These are phyloP conservation scores for Boletus semigastroideus DNA, from an alignment of 1,284 basidiomycete species.

Conservation along the genomic window DNA sequence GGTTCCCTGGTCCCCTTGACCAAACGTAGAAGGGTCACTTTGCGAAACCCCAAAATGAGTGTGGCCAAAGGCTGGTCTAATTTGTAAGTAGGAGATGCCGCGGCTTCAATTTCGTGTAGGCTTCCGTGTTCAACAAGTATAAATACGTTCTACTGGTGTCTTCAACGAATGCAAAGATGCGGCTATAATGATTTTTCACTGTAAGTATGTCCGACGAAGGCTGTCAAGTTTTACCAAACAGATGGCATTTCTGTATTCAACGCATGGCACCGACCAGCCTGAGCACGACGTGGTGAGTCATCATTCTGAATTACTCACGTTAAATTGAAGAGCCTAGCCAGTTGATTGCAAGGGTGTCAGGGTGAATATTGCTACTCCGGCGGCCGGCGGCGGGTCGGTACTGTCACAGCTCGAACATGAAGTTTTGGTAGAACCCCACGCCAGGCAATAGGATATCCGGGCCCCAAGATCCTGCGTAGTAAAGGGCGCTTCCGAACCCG, in stretches of 20 bases:
- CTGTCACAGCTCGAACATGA: slow-evolving; percentile 15
- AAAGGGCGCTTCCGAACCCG: slow-evolving; percentile 15
- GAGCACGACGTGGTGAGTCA: not conserved
- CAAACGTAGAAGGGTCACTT: slow-evolving; percentile 33
- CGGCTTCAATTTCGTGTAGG: too few relatives aligned
- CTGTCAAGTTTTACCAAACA: too few relatives aligned
- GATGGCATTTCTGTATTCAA: slow-evolving; percentile 21
- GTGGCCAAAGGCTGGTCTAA: slow-evolving; percentile 38
- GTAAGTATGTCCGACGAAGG: too few relatives aligned
- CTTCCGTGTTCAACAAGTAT: slow-evolving; percentile 19
- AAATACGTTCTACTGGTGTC: too few relatives aligned
- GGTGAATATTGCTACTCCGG: slow-evolving; percentile 19
- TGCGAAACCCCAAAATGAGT: slow-evolving; percentile 33
- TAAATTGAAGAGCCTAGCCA: not conserved
- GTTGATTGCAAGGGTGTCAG: slow-evolving; percentile 14
- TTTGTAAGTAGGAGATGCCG: too few relatives aligned
- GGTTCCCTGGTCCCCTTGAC: slow-evolving; percentile 34
- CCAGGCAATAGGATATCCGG: slow-evolving; percentile 1
- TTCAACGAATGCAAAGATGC: too few relatives aligned
- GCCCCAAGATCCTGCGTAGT: slow-evolving; percentile 23
- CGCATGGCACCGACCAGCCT: slow-evolving; percentile 15
- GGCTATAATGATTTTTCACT: too few relatives aligned
- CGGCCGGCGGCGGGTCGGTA: slow-evolving; percentile 1
- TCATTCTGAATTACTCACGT: not conserved
- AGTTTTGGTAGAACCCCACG: slow-evolving; percentile 23